Conservation (phyloP, 306 rosid genomes). For the Vigna angularis region DNA sequence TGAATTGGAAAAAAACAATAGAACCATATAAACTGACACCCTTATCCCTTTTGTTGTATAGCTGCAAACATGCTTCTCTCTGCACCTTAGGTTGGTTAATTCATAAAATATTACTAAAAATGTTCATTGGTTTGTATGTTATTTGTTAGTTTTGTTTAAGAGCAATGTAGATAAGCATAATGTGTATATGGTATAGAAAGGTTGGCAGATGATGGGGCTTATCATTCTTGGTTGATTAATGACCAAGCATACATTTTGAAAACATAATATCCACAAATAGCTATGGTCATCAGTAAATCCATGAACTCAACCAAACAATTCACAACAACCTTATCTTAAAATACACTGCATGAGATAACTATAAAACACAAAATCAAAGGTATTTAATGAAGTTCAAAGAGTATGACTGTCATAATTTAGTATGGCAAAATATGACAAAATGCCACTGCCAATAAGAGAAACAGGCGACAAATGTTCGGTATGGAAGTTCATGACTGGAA, state of each 20-base stretch:
- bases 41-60: slow-evolving; percentile 40
- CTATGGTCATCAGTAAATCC: slow-evolving; percentile 23
- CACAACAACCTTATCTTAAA: slow-evolving; percentile 44
- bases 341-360: slow-evolving; percentile 32
- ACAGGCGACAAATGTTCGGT: not conserved
- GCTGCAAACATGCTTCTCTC: slow-evolving; percentile 16
- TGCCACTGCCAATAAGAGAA: not conserved
- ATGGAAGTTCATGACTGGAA: slow-evolving; percentile 14
- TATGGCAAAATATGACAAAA: not conserved
- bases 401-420: not conserved
- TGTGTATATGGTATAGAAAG: slow-evolving; percentile 35
- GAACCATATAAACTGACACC: slow-evolving; percentile 36
- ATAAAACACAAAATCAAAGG: not conserved
- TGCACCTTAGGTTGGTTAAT: not conserved
- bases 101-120: not conserved
- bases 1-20: not conserved
- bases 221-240: slow-evolving; percentile 43
- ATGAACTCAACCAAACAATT: slow-evolving; percentile 38
- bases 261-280: slow-evolving; percentile 41
- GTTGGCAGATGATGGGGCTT: slow-evolving; percentile 45
- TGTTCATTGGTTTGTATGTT: not conserved
- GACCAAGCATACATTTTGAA: slow-evolving; percentile 43
- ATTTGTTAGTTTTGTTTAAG: slow-evolving; percentile 17
- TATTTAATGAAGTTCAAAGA: slow-evolving; percentile 14
- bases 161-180: slow-evolving; percentile 42